Conservation (phyloP, 768 basidiomycete genomes). For the Mycena latifolia region DNA sequence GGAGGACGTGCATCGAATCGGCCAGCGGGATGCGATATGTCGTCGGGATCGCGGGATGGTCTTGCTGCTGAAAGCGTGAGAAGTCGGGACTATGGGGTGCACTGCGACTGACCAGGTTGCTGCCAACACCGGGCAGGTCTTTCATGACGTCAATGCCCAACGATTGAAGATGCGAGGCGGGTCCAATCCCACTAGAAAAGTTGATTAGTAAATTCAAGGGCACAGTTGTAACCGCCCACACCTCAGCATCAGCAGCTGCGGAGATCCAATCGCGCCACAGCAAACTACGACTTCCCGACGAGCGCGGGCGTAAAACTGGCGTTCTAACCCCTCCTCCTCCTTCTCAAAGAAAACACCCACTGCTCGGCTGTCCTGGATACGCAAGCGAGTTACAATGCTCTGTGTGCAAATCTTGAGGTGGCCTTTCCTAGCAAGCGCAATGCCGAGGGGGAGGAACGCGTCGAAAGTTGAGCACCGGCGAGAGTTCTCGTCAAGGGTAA, state of each 20-base stretch:
- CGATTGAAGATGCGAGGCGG: background rate
- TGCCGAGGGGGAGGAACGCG: constrained; percentile 37
- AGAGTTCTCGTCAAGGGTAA: constrained; percentile 27
- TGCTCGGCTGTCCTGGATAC: background rate
- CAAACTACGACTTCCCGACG: constrained; percentile 1
- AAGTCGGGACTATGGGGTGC: too few relatives aligned
- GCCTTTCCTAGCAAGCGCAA: constrained; percentile 17
- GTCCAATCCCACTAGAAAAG: background rate
- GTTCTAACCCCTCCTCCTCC: too few relatives aligned
- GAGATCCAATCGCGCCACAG: constrained; percentile 3
- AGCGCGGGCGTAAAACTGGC: background rate
- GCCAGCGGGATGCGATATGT: background rate
- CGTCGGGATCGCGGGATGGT: background rate
- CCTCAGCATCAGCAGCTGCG: constrained; percentile 15
- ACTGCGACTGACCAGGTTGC: background rate
- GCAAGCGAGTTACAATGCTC: constrained; percentile 15
- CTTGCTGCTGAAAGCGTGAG: background rate
- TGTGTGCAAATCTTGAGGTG: constrained; percentile 32
- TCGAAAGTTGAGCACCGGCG: constrained; percentile 34
- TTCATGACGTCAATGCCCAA: background rate
- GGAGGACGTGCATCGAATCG: background rate
- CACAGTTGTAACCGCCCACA: background rate
- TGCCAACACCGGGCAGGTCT: background rate
- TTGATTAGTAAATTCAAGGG: too few relatives aligned
- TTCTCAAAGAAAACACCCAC: background rate